Base-by-base conservation (phyloP, 495 filamentous ascomycete species). In the Jackrogersella multiformis region DNA sequence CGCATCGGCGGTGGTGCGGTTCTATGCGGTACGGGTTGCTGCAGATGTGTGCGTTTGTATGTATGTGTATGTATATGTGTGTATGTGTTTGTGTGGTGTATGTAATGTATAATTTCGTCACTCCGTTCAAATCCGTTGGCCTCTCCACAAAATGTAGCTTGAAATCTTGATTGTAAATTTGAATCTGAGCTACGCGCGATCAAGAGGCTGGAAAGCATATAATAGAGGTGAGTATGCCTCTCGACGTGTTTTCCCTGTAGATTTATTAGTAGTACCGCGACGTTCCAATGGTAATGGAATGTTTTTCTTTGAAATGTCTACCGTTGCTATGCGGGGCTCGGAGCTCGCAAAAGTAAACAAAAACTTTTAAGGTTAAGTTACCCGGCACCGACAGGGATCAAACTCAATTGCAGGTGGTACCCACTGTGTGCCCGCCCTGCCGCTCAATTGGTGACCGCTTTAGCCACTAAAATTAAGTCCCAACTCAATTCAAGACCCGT, bases 281-380 rank as follows among this genome's bases (percentile, higher is more conserved):
- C 49, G 49, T 36, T 53, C 49, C 49, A 53, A 23, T 23, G 12
- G 5, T 3, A 18, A 21, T 64, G 51, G 61, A 58, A 58, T 65
- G 54, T 65, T 65, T 58, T 65, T 21, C 51, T 65, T 42, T 23
- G 46, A 23, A 42, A 53, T 61, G 57, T 61, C 28, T 34, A 5
- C 24, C n/a, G 66, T 69, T 69, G 66, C 66, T 69, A 64, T 55
- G 66, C 60, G 64, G 66, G 54, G 59, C 34, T 36, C 36, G 1
- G 26, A 30, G 7, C 3, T 4, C 3, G 7, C 3, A 30, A 36
- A 64, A 69, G 66, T 69, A 69, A 69, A 69, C 66, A 69, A 69
- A 64, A 56, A 52, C 2, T 30, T 53, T 53, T 53, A 36, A 36
- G 49, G 28, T 36, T 30, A 61, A 60, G 32, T 23, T 55, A 58